Percentiles rank a stretch among this genome's conserved stretches.
Conservation (phyloP, 1,284 basidiomycete genomes). For the Coniferiporia weirii region DNA sequence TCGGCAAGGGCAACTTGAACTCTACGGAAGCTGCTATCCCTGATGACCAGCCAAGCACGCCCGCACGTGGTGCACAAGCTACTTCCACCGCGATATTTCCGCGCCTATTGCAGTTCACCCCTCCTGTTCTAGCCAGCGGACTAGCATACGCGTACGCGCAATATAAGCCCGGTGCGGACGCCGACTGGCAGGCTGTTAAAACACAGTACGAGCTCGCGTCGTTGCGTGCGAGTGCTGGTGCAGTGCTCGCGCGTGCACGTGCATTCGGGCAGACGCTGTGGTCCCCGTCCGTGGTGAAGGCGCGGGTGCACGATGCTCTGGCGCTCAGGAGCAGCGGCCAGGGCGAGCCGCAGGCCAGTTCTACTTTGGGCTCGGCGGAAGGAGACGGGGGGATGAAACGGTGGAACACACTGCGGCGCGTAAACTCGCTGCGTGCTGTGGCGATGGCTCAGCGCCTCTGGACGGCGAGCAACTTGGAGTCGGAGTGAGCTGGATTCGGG, state of each 20-base stretch:
- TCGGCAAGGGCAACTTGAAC: not conserved
- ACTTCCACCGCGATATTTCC: not conserved
- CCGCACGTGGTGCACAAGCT: not conserved
- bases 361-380: not conserved
- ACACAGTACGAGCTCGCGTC: slow-evolving; percentile 10
- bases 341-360: not conserved
- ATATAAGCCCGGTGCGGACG: not conserved
- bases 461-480: slow-evolving; percentile 1
- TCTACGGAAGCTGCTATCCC: not conserved
- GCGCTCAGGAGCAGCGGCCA: not conserved
- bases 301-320: not conserved
- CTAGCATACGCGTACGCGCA: not conserved
- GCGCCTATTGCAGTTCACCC: not conserved
- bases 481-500: not conserved
- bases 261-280: slow-evolving; percentile 10
- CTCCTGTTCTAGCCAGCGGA: not conserved
- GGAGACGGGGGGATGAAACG: not conserved
- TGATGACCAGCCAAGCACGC: not conserved
- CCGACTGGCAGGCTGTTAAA: not conserved
- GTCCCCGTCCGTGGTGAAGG: not conserved
- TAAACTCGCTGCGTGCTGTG: not conserved
- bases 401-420: not conserved
- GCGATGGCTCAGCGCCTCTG: slow-evolving; percentile 9
- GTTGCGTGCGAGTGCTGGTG: slow-evolving; percentile 6
- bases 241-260: slow-evolving; percentile 10